Evolutionary conservation across 2,329 filamentous ascomycete species (phyloP), one percentile per base, ranked within the genome.

Genomic region (Diaporthe sp.): DNA sequence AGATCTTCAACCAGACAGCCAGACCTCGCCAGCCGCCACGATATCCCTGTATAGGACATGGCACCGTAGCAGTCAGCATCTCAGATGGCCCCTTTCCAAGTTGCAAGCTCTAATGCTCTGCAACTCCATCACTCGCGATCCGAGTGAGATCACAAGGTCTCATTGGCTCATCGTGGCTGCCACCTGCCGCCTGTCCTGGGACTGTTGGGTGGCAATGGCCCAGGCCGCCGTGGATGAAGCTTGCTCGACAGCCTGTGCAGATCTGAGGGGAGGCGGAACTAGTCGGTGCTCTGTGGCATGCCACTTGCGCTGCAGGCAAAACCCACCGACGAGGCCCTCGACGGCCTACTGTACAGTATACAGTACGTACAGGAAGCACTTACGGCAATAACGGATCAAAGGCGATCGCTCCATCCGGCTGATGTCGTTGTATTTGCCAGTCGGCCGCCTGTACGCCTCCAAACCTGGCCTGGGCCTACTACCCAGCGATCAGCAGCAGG

Each of bases 21-120:
- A 70, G 34, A 70, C 65, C 49, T 70, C 34, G 17, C 22, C 34
- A 34, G 65, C 46, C 65, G 34, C 46, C 46, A 68, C 65, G 31
- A 53, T 68, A 68, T 28, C 65, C 65, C 65, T 68, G 65, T 34
- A 39, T 31, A 19, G 31, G 51, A 25, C 2, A 70, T 70, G 34
- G 49, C 65, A 55, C 65, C 49, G 65, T 70, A 70, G 65, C 65
- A 70, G 65, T 31, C 65, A 70, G 49, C 65, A 55, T 70, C 65
- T 70, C 49, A 55, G 65, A 70, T 70, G 34, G n/a, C 15, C 49
- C 49, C 49, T 42, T 70, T 34, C 15, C 49, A 42, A 70, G 49
- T 17, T 49, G 44, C 44, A 49, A 49, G 44, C 34, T 68, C 49
- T 42, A 55, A 73, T 39, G 58, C 71, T 31, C 58, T 73, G 46